Conservation (phyloP, 2,329 filamentous ascomycete genomes). For the Didymella arachidicola region DNA sequence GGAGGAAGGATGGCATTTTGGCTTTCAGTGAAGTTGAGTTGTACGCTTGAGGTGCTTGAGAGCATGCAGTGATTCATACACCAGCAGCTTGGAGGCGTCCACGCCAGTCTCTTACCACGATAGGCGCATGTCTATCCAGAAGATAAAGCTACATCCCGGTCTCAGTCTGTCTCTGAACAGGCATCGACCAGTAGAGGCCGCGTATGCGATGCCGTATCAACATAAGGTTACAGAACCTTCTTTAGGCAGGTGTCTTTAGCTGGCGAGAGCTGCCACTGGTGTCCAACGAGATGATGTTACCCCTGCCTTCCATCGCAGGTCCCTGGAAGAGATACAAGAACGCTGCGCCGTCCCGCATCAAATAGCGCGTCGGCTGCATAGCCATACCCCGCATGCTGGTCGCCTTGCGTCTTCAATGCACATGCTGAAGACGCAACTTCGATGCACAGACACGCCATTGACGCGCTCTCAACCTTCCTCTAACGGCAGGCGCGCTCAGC, state of each 20-base stretch:
- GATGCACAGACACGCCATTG: slow-evolving; percentile 15
- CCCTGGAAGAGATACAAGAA: slow-evolving; percentile 1
- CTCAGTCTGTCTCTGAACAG: not conserved
- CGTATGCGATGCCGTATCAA: not conserved
- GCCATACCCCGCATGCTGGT: slow-evolving; percentile 5
- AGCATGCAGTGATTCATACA: not conserved
- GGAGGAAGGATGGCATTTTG: slow-evolving; percentile 54
- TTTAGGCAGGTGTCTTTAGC: not conserved
- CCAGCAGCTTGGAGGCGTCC: not conserved
- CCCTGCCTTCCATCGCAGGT: not conserved
- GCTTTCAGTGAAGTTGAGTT: not conserved
- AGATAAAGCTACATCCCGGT: slow-evolving; percentile 10
- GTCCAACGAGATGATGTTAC: not conserved
- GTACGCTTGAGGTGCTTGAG: not conserved
- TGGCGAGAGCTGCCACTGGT: not conserved
- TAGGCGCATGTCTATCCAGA: not conserved
- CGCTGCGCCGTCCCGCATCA: not conserved
- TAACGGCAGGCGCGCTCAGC: slow-evolving; percentile 19
- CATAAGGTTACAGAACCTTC: not conserved
- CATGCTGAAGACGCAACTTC: slow-evolving; percentile 8
- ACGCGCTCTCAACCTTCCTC: slow-evolving; percentile 14
- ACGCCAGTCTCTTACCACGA: not conserved
- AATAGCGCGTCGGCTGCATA: slow-evolving; percentile 1
- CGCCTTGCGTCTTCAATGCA: not conserved
- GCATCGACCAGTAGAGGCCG: not conserved